These are phyloP conservation scores for Mycena venus DNA, from an alignment of 768 basidiomycete species.

Conservation along the genomic window DNA sequence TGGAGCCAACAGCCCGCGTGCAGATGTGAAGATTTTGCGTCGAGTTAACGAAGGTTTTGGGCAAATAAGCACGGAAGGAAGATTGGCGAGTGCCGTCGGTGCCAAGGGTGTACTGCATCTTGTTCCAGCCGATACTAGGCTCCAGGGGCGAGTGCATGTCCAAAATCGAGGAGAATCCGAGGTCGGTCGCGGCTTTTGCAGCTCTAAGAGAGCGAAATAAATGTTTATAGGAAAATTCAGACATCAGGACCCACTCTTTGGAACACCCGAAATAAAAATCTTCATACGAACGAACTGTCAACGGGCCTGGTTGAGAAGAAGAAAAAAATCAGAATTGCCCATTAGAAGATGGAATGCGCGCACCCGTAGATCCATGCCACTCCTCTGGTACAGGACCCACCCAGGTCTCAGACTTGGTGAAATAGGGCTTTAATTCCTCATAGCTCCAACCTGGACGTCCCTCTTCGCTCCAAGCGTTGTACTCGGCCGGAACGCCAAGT, in stretches of 20 bases:
- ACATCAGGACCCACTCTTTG: not conserved
- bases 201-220: not conserved
- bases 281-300: not conserved
- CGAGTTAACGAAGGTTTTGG: not conserved
- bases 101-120: conserved; percentile 11
- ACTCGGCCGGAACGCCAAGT: conserved; percentile 38
- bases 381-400: not conserved
- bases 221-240: not conserved
- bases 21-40: not conserved
- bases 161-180: conserved; percentile 8
- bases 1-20: not conserved
- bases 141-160: conserved; percentile 22
- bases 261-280: not conserved
- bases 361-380: conserved; percentile 11
- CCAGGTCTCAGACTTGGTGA: conserved; percentile 47
- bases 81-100: conserved; percentile 16
- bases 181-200: not conserved
- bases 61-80: conserved; percentile 21
- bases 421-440: conserved; percentile 47
- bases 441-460: conserved; percentile 51
- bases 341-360: not conserved
- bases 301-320: not conserved
- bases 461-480: conserved; percentile 40
- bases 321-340: not conserved
- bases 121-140: conserved; percentile 24